Percentiles rank a stretch among this genome's conserved stretches.
Evolutionary conservation across 2,329 filamentous ascomycete species (phyloP).

Genomic region (Fusarium sp.): DNA sequence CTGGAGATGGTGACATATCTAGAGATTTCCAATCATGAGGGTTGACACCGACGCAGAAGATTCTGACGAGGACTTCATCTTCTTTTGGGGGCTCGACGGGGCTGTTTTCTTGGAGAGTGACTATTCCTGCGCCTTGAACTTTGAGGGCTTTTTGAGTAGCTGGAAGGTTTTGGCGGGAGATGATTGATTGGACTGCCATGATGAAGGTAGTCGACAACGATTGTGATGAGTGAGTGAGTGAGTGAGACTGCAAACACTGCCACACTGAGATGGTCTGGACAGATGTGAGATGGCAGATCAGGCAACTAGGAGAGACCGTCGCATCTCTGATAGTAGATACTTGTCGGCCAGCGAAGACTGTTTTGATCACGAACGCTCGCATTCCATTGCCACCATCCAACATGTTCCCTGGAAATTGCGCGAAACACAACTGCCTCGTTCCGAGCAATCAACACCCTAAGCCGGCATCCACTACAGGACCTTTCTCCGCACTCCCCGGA

Average conservation of each 20-base stretch:
- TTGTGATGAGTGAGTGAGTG: background rate
- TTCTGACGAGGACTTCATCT: conserved; percentile 17
- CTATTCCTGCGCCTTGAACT: background rate
- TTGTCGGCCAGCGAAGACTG: background rate
- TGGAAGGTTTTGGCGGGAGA: background rate
- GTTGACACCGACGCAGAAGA: conserved; percentile 27
- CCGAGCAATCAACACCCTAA: background rate
- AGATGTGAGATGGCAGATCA: background rate
- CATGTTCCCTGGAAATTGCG: background rate
- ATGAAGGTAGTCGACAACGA: background rate
- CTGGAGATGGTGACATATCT: conserved; percentile 30
- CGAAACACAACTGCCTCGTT: accelerated
- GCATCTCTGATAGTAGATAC: background rate
- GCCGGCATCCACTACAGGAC: background rate
- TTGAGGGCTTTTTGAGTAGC: background rate
- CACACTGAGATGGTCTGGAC: too few species aligned
- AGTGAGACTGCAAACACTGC: background rate
- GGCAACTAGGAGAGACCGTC: background rate
- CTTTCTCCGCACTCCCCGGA: background rate
- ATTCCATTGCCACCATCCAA: background rate
- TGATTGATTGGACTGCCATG: background rate
- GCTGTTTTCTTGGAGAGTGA: background rate
- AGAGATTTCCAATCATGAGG: conserved; percentile 33
- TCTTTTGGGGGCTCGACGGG: background rate
- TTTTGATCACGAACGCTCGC: background rate